Conservation (phyloP, 2,329 filamentous ascomycete species). For the Alternaria rosae region DNA sequence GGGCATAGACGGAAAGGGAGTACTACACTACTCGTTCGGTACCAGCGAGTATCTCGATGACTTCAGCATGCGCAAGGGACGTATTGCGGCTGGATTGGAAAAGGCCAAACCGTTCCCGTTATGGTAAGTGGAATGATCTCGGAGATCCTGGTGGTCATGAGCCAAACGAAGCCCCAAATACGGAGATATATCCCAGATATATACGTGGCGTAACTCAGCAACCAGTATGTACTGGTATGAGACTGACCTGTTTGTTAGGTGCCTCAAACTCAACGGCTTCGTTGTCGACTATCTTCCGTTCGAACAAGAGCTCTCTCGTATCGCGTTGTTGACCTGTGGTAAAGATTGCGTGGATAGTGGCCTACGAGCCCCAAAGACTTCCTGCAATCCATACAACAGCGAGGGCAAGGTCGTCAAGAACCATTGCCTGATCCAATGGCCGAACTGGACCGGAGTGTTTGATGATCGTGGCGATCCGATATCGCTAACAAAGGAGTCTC, state of each 20-base stretch:
- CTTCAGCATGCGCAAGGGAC: constrained; percentile 41
- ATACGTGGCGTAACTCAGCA: neutral
- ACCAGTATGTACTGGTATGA: neutral
- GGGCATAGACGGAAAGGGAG: constrained; percentile 39
- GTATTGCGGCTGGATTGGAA: constrained; percentile 35
- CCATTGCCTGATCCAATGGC: constrained; percentile 35
- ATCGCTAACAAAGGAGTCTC: constrained; percentile 13
- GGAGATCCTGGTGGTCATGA: neutral
- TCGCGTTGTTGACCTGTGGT: constrained; percentile 35
- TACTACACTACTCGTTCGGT: constrained; percentile 36
- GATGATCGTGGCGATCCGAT: constrained; percentile 25
- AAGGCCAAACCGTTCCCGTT: constrained; percentile 32
- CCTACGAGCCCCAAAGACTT: constrained; percentile 33
- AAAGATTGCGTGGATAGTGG: constrained; percentile 39
- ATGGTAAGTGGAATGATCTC: constrained; percentile 11
- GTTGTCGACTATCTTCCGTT: constrained; percentile 45
- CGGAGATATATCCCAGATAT: neutral
- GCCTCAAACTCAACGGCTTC: constrained; percentile 43
- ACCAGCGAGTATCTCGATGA: constrained; percentile 46
- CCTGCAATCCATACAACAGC: constrained; percentile 13
- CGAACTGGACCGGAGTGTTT: constrained; percentile 36
- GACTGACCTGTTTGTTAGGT: constrained; percentile 12
- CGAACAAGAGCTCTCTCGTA: constrained; percentile 31
- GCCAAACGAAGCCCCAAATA: neutral
- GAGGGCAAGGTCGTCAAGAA: constrained; percentile 29